Conservation (phyloP, 2,329 filamentous ascomycete genomes). For the Colletotrichum cereale region DNA sequence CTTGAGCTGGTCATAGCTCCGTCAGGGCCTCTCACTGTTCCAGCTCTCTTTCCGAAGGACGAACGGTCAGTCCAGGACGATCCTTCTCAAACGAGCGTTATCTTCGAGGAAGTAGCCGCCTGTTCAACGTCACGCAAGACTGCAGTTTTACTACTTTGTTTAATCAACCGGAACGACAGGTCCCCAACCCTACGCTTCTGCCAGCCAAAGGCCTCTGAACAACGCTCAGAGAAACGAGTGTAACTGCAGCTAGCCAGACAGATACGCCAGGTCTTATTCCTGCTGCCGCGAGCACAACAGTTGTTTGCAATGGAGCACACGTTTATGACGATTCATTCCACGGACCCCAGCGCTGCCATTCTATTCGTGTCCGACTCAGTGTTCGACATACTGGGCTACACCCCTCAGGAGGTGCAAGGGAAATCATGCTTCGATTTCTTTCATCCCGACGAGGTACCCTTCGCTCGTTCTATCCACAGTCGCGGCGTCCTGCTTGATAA, state of each 20-base stretch:
- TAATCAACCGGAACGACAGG: neutral
- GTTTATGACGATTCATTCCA: conserved; percentile 85
- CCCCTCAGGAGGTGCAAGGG: conserved; percentile 80
- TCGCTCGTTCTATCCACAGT: conserved; percentile 79
- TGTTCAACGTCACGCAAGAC: neutral
- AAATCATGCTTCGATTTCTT: conserved; percentile 89
- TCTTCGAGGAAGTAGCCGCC: neutral
- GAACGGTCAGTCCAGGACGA: conserved; percentile 5
- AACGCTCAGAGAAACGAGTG: neutral
- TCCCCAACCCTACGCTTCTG: neutral
- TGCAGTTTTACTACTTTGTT: neutral
- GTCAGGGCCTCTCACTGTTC: no score
- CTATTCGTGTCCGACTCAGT: conserved; percentile 88
- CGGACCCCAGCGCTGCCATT: conserved; percentile 85
- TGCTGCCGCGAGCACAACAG: conserved; percentile 11
- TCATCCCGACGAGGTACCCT: conserved; percentile 82
- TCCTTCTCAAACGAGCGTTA: conserved; percentile 4
- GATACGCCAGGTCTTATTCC: conserved; percentile 22
- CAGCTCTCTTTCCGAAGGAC: neutral
- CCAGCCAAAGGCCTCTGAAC: neutral
- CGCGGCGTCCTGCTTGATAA: conserved; percentile 84
- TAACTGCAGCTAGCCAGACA: conserved; percentile 9
- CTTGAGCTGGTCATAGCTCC: conserved; percentile 4
- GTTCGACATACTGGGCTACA: conserved; percentile 84
- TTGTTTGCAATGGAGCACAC: conserved; percentile 78